Conservation (phyloP, 345 rosid species). For the Limnanthes douglasii region DNA sequence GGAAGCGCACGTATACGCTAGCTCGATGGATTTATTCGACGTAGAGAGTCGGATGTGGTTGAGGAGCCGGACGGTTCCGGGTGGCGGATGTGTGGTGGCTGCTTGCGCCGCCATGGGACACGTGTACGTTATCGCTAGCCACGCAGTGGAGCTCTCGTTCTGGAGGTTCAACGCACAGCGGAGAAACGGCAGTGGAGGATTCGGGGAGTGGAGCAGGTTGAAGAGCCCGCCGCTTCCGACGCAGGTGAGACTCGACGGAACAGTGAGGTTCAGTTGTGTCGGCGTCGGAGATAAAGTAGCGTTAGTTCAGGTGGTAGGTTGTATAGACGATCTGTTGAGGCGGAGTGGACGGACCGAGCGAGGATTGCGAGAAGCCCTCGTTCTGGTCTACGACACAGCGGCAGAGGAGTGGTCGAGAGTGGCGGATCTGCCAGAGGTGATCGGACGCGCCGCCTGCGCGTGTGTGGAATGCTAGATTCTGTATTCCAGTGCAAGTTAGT, state of each 20-base stretch:
- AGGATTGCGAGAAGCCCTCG: constrained; percentile 45
- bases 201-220: constrained; percentile 74
- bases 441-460: constrained; percentile 77
- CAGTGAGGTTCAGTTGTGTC: constrained; percentile 64
- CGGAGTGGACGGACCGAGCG: constrained; percentile 54
- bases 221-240: constrained; percentile 69
- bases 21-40: constrained; percentile 83
- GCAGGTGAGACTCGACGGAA: constrained; percentile 49
- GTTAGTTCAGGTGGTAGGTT: constrained; percentile 63
- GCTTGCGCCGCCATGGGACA: constrained; percentile 57
- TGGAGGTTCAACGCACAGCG: constrained; percentile 62
- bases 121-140: constrained; percentile 56
- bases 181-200: constrained; percentile 20
- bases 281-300: constrained; percentile 60
- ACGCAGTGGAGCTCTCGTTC: constrained; percentile 84
- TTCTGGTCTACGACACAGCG: constrained; percentile 42
- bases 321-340: constrained; percentile 65
- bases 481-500: too few relatives aligned
- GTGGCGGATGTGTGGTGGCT: constrained; percentile 88
- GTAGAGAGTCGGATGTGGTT: constrained; percentile 56
- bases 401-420: constrained; percentile 65
- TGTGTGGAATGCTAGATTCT: constrained; percentile 46
- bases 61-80: constrained; percentile 64
- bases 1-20: constrained; percentile 56
- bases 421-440: constrained; percentile 54